Base-by-base conservation (phyloP, 371 early-diverging fungal genomes). In the Phascolomyces articulosus region DNA sequence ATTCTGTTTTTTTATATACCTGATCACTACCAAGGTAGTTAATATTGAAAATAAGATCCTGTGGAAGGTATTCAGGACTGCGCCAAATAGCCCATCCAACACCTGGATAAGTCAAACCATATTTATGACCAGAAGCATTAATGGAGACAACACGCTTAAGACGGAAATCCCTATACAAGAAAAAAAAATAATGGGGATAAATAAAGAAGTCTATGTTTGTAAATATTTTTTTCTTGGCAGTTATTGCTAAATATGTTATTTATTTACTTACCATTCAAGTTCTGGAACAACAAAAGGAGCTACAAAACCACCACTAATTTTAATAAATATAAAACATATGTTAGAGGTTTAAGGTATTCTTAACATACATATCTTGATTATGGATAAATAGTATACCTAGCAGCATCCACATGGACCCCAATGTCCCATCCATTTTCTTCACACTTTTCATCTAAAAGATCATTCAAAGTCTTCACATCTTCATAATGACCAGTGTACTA, bases 401-500 rank as follows among this genome's bases (percentile, higher is more conserved):
- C 93, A 20, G 90, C 93, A 67, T 92, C 92, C 44, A 93, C 87
- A 69, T 93, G 93, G 62, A 93, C 90, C 9, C 85, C 86, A 44
- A 91, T 71, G 44, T 87, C 87, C 71, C 73, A 80, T 8, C 85
- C 91, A 24, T 67, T 86, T 20, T 83, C 80, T 40, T 64, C 62
- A 40, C 86, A 69, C 63, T 85, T 80, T 44, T 75, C 75, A 27
- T 87, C 88, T 60, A 93, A 75, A 21, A 85, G 74, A 6, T 83
- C 71, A 51, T 84, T 73, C 70, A 92, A 76, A n/a, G 70, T 79
- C 53, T 83, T 71, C 20, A 90, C 91, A 68, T 89, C 85, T 69
- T 93, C 94, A 66, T 86, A 93, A 65, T 92, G 91, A 58, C 93
- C 93, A 7, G 93, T 93, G 70, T 90, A 93, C 76, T 75, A 66